Conservation (phyloP, 2,329 filamentous ascomycete species). For the Ophiocordyceps unilateralis region DNA sequence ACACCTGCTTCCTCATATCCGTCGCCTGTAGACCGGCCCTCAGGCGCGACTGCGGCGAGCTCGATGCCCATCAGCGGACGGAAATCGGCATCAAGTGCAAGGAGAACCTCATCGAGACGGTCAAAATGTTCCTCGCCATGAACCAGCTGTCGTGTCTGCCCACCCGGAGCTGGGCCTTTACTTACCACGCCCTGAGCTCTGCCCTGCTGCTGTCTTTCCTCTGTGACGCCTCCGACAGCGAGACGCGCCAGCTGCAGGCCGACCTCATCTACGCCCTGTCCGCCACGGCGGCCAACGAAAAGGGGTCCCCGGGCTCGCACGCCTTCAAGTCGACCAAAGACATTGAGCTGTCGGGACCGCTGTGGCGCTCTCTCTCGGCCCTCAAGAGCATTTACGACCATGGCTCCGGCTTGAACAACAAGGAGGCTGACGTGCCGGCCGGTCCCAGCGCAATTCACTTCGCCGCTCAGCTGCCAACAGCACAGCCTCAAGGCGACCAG, state of each 20-base stretch:
- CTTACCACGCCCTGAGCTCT: constrained; percentile 48
- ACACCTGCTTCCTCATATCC: constrained; percentile 48
- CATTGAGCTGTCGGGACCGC: constrained; percentile 43
- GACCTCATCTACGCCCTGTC: constrained; percentile 47
- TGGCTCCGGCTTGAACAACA: constrained; percentile 32
- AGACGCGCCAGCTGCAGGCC: constrained; percentile 45
- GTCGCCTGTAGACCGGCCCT: constrained; percentile 47
- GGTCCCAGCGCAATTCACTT: constrained; percentile 24
- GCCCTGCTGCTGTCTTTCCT: constrained; percentile 46
- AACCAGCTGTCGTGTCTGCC: constrained; percentile 50
- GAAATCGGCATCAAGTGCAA: constrained; percentile 41
- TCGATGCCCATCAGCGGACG: constrained; percentile 34
- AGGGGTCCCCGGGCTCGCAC: constrained; percentile 32
- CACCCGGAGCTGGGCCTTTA: constrained; percentile 51
- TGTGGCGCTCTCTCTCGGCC: constrained; percentile 42
- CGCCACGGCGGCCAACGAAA: constrained; percentile 45
- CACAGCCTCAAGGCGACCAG: constrained; percentile 10
- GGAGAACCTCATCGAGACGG: constrained; percentile 44
- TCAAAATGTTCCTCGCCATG: constrained; percentile 53
- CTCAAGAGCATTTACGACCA: constrained; percentile 51
- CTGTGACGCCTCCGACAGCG: constrained; percentile 44
- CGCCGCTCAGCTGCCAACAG: constrained; percentile 8
- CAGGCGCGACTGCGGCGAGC: constrained; percentile 29
- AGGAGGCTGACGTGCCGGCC: constrained; percentile 28
- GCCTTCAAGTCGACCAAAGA: constrained; percentile 39